phyloP scores from a whole-genome alignment of 192 early-diverging fungal species.

The Backusella tuberculispora region DNA sequence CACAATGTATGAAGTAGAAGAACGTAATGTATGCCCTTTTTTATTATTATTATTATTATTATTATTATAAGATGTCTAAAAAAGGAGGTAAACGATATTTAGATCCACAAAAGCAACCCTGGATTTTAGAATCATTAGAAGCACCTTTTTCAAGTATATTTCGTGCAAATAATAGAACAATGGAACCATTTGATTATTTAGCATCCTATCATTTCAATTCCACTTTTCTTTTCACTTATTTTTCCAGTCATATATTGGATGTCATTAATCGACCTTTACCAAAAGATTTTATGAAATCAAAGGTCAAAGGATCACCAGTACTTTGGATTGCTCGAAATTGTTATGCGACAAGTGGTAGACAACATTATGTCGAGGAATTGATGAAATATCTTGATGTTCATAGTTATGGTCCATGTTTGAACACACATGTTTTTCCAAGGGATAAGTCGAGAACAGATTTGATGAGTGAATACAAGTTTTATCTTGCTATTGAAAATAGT shows the following conservation, averaged over 20 bases:
- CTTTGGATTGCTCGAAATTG: slow-evolving; percentile 32
- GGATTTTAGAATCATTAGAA: slow-evolving; percentile 25
- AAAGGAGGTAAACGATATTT: background rate
- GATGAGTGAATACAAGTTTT: slow-evolving; percentile 34
- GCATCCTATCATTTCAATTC: slow-evolving; percentile 29
- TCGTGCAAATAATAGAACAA: background rate
- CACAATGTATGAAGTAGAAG: background rate
- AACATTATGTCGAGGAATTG: slow-evolving; percentile 22
- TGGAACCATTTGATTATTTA: slow-evolving; percentile 26
- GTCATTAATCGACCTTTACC: slow-evolving; percentile 27
- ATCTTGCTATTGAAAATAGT: slow-evolving; percentile 26
- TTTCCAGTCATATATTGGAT: slow-evolving; percentile 9
- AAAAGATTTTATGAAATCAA: slow-evolving; percentile 27
- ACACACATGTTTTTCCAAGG: slow-evolving; percentile 8
- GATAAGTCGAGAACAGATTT: slow-evolving; percentile 18
- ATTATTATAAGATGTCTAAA: background rate
- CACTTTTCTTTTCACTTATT: slow-evolving; percentile 22
- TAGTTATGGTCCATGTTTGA: slow-evolving; percentile 20
- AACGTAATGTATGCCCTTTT: background rate
- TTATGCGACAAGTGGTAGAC: slow-evolving; percentile 14
- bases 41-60: background rate
- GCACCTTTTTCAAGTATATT: slow-evolving; percentile 17
- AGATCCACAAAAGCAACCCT: slow-evolving; percentile 18
- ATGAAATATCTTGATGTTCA: slow-evolving; percentile 23
- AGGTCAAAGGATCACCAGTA: background rate